Evolutionary conservation across 2,329 filamentous ascomycete species (phyloP).

Genomic region (Colletotrichum liaoningense): DNA sequence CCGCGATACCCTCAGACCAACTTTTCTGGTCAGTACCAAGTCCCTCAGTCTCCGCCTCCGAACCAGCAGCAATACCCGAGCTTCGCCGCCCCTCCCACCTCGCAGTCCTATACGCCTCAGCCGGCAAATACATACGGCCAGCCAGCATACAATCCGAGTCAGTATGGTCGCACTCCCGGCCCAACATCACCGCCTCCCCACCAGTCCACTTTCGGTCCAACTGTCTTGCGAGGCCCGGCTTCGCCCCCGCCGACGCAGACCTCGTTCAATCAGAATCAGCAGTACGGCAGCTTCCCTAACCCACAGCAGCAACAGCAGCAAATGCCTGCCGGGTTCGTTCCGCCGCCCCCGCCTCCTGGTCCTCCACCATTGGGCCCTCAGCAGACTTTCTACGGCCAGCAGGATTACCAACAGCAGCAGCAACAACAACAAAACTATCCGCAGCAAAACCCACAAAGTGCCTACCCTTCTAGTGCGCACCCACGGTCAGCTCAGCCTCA

Average conservation of each 20-base stretch:
- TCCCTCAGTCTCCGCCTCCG: slow-evolving; percentile 67
- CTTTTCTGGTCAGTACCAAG: slow-evolving; percentile 69
- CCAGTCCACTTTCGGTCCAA: slow-evolving; percentile 62
- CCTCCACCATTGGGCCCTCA: slow-evolving; percentile 72
- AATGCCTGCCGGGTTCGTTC: slow-evolving; percentile 69
- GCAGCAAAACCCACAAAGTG: slow-evolving; percentile 43
- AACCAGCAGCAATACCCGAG: slow-evolving; percentile 57
- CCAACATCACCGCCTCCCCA: slow-evolving; percentile 73
- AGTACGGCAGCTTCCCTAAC: slow-evolving; percentile 48
- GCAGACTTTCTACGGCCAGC: slow-evolving; percentile 65
- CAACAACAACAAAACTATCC: slow-evolving; percentile 43
- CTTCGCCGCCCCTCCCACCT: slow-evolving; percentile 55
- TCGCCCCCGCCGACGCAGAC: slow-evolving; percentile 71
- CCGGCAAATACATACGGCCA: slow-evolving; percentile 59
- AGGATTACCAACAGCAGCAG: slow-evolving; percentile 45
- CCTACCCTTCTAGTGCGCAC: slow-evolving; percentile 43
- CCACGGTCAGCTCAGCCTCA: slow-evolving; percentile 49
- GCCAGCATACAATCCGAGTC: slow-evolving; percentile 68
- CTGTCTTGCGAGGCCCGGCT: slow-evolving; percentile 53
- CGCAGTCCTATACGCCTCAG: slow-evolving; percentile 48
- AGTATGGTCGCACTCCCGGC: slow-evolving; percentile 67
- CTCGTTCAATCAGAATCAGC: slow-evolving; percentile 51
- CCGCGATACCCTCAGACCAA: slow-evolving; percentile 65
- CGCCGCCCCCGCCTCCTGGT: slow-evolving; percentile 72
- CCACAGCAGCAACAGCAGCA: slow-evolving; percentile 41